These are phyloP conservation scores for Backusella australiensis DNA, from an alignment of 192 early-diverging fungal species.

Conservation along the genomic window DNA sequence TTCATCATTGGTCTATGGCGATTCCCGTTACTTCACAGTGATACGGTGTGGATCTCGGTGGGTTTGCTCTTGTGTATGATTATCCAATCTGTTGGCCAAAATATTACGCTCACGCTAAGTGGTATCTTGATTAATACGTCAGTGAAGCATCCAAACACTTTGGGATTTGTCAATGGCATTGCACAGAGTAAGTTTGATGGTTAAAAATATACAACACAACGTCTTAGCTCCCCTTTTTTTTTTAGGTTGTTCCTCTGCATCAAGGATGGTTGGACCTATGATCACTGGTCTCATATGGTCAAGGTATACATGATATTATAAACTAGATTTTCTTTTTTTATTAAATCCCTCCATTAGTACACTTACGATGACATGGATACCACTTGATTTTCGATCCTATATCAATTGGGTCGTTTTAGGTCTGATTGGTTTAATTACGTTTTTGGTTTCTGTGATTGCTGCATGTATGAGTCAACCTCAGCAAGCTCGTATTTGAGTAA, in stretches of 20 bases:
- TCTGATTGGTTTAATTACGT: not conserved
- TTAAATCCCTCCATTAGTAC: not conserved
- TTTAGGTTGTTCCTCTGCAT: constrained; percentile 12
- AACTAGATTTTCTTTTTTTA: not conserved
- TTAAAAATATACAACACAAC: too few relatives aligned
- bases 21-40: not conserved
- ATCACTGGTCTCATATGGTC: constrained; percentile 53
- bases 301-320: constrained; percentile 30
- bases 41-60: constrained; percentile 22
- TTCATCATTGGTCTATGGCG: constrained; percentile 18
- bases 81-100: constrained; percentile 22
- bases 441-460: not conserved
- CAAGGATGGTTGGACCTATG: constrained; percentile 50
- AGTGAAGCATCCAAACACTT: constrained; percentile 30
- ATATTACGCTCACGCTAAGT: constrained; percentile 39
- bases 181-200: constrained; percentile 32
- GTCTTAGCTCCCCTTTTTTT: too few relatives aligned
- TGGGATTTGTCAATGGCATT: constrained; percentile 58
- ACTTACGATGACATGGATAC: not conserved
- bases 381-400: constrained; percentile 2
- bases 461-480: not conserved
- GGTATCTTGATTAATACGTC: constrained; percentile 51
- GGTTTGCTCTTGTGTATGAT: constrained; percentile 12
- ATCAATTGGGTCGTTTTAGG: constrained; percentile 5
- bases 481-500: too few relatives aligned